Percentiles rank a stretch among this genome's conserved stretches.
Evolutionary conservation across 1,284 basidiomycete genomes (phyloP).

Genomic region (Moniliophthora roreri): DNA sequence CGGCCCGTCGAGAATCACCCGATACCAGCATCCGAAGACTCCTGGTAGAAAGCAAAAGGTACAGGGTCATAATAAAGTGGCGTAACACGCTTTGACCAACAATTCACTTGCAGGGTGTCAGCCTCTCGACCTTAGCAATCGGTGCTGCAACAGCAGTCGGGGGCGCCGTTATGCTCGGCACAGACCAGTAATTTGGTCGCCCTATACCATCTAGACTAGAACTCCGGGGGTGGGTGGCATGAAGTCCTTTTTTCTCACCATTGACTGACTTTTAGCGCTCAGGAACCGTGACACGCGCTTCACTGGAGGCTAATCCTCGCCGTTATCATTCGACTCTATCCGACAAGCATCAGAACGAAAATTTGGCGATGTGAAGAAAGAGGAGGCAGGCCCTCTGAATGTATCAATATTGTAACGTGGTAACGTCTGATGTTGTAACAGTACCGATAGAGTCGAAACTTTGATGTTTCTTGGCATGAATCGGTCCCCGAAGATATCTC

Average conservation of each 20-base stretch:
- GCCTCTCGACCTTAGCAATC: neutral
- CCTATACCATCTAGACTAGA: no score
- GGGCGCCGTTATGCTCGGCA: neutral
- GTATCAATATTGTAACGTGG: no score
- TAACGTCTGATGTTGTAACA: constrained; percentile 1
- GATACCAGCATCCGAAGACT: neutral
- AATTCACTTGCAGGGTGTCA: neutral
- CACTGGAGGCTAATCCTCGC: no score
- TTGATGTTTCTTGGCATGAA: no score
- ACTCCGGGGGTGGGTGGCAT: no score
- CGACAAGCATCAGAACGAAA: no score
- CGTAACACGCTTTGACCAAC: neutral
- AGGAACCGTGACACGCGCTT: no score
- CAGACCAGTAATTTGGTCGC: neutral
- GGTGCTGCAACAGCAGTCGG: neutral
- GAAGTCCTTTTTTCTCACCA: no score
- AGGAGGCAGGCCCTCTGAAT: no score
- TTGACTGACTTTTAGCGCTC: no score
- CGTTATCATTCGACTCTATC: no score
- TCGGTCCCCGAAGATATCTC: neutral
- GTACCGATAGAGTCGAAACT: neutral
- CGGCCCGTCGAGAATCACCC: constrained; percentile 36
- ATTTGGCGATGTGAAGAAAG: no score
- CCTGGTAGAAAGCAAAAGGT: neutral
- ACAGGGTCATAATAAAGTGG: neutral